Evolutionary conservation across 116 monocot genomes (phyloP).

Genomic region (Cymodocea nodosa): DNA sequence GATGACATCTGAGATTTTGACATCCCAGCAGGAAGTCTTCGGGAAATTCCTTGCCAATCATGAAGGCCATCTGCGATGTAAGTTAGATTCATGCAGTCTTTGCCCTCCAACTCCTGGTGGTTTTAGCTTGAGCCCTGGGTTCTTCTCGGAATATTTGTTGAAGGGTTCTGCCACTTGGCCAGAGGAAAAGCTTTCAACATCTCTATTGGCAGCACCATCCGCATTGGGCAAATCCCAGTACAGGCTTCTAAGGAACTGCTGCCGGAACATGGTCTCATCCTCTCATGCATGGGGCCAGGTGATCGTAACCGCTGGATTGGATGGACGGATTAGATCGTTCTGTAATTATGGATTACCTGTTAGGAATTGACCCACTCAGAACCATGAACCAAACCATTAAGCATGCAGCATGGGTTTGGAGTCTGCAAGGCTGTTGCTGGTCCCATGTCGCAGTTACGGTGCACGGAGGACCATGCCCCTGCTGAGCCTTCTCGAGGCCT

Average conservation of each 20-base stretch:
- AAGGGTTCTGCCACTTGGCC: slow-evolving; percentile 86
- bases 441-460: neutral
- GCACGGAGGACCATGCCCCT: neutral
- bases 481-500: neutral
- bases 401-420: neutral
- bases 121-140: slow-evolving; percentile 33
- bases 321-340: slow-evolving; percentile 75
- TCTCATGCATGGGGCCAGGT: slow-evolving; percentile 79
- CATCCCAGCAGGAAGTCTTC: slow-evolving; percentile 11
- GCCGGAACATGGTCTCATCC: slow-evolving; percentile 14
- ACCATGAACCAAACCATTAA: neutral
- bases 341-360: slow-evolving; percentile 80
- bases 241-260: slow-evolving; percentile 42
- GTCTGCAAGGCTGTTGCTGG: slow-evolving; percentile 1
- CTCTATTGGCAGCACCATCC: slow-evolving; percentile 6
- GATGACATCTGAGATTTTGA: slow-evolving; percentile 7
- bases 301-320: slow-evolving; percentile 73
- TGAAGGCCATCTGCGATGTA: neutral
- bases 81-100: neutral
- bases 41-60: neutral
- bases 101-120: slow-evolving; percentile 16
- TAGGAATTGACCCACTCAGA: neutral
- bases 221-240: slow-evolving; percentile 29
- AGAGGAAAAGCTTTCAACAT: slow-evolving; percentile 69
- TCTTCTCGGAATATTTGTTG: slow-evolving; percentile 37